Evolutionary conservation across 768 basidiomycete genomes (phyloP).

Genomic region (Amanita rubescens): DNA sequence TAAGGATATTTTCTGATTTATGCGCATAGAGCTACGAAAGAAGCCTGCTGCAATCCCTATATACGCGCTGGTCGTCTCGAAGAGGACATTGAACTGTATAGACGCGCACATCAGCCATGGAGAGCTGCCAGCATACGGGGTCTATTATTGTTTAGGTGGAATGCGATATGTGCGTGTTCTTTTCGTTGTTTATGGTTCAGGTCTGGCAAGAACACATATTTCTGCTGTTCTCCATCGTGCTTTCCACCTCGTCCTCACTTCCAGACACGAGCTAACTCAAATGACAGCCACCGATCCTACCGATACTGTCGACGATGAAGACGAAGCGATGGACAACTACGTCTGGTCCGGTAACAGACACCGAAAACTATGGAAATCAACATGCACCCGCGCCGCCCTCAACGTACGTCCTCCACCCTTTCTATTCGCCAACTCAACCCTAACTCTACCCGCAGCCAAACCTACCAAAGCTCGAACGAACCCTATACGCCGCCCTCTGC

Average conservation of each 20-base stretch:
- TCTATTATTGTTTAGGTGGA: too few relatives aligned
- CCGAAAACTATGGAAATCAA: constrained; percentile 80
- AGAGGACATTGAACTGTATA: constrained; percentile 77
- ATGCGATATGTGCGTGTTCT: too few relatives aligned
- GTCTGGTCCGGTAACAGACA: constrained; percentile 69
- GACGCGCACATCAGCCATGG: too few relatives aligned
- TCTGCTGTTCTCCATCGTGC: too few relatives aligned
- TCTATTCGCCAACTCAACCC: background rate
- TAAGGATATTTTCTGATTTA: background rate
- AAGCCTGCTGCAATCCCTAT: constrained; percentile 57
- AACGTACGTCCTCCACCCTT: constrained; percentile 37
- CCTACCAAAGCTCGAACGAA: constrained; percentile 67
- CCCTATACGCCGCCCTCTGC: constrained; percentile 79
- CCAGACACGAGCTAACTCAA: background rate
- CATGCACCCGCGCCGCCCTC: constrained; percentile 72
- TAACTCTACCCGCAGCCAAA: constrained; percentile 32
- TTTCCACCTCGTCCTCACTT: too few relatives aligned
- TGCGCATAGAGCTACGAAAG: constrained; percentile 70
- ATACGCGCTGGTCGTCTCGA: constrained; percentile 78
- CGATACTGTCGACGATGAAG: constrained; percentile 24
- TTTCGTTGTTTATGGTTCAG: too few relatives aligned
- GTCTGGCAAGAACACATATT: too few relatives aligned
- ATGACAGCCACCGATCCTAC: background rate
- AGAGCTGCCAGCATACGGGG: too few relatives aligned
- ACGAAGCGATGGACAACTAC: constrained; percentile 36